These are phyloP conservation scores for Chamaenerion angustifolium DNA, from an alignment of 345 rosid species.

Conservation along the genomic window DNA sequence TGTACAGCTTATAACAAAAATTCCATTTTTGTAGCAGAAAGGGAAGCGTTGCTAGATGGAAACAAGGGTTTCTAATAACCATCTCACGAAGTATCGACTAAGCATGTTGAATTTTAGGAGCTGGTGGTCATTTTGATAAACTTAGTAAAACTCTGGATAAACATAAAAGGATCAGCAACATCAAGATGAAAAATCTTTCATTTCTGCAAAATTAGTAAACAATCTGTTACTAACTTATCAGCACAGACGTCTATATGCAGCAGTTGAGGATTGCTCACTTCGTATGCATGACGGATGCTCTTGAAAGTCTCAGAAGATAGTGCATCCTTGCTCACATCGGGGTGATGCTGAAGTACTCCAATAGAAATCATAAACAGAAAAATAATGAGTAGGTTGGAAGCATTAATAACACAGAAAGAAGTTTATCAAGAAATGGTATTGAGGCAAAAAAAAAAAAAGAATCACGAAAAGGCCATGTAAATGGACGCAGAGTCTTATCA, in stretches of 20 bases:
- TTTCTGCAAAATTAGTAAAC: too few species aligned
- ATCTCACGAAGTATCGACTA: too few species aligned
- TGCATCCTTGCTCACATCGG: conserved; percentile 70
- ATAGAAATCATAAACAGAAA: conserved; percentile 6
- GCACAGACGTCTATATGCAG: conserved; percentile 1
- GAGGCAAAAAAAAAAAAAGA: too few species aligned
- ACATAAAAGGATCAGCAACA: too few species aligned
- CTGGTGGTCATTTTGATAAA: too few species aligned
- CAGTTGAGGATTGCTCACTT: conserved; percentile 32
- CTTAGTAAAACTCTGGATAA: too few species aligned
- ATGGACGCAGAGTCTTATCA: too few species aligned
- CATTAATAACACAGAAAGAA: too few species aligned
- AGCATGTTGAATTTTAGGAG: too few species aligned
- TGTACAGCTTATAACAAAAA: background rate
- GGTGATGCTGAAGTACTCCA: conserved; percentile 52
- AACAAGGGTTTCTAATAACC: background rate
- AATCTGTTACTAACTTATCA: background rate
- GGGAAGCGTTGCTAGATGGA: background rate
- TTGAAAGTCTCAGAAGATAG: conserved; percentile 65
- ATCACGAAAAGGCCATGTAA: too few species aligned
- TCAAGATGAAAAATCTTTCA: too few species aligned
- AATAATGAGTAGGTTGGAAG: background rate
- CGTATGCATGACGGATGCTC: conserved; percentile 58
- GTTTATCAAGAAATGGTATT: too few species aligned
- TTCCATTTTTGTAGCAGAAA: background rate